Base-by-base conservation (phyloP, 2,329 filamentous ascomycete species). In the Clonostachys chloroleuca region DNA sequence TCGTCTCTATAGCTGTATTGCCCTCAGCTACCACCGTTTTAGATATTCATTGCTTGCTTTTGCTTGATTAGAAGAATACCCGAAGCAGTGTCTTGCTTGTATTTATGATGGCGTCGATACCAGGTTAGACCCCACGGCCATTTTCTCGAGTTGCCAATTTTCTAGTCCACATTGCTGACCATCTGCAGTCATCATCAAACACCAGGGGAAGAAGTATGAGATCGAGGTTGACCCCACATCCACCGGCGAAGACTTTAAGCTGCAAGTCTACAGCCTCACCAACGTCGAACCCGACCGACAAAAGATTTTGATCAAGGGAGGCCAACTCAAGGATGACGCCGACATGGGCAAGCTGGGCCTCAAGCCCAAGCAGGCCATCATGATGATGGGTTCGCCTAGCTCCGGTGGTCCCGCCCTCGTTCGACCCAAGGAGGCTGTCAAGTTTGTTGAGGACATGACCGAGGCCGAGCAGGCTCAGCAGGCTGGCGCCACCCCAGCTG, bases 391-490 rank as follows among this genome's bases (percentile, higher is more conserved):
- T 36, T 94, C 89, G 4, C 87, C 92, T 5, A 84, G 87, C 17
- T 83, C 81, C 13, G 83, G 80, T 44, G 78, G 77, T 40, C 72
- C 68, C 34, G 76, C 69, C 17, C 74, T 88, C 33, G 74, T 85
- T 50, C 83, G 86, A 45, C 94, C 94, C 34, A 88, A 86, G 62
- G 86, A 95, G 61, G 78, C 81, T 56, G 78, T 92, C 60, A 94
- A 88, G 67, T 99, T 99, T 59, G 70, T 95, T 52, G 94, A 99
- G 69, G 94, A 99, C 65, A 96, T 99, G 92, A 95, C 89, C 24
- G 92, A 95, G 64, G 92, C 91, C 33, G 92, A 97, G 67, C 82
- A 84, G 45, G 92, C 94, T 18, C 84, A 84, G 65, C 81, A 87
- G 62, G 86, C 86, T 50, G 91, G 89, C 49, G 92, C 92, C 43